Conservation (phyloP, 2,329 filamentous ascomycete species). For the Pseudocercospora pini-densiflorae region DNA sequence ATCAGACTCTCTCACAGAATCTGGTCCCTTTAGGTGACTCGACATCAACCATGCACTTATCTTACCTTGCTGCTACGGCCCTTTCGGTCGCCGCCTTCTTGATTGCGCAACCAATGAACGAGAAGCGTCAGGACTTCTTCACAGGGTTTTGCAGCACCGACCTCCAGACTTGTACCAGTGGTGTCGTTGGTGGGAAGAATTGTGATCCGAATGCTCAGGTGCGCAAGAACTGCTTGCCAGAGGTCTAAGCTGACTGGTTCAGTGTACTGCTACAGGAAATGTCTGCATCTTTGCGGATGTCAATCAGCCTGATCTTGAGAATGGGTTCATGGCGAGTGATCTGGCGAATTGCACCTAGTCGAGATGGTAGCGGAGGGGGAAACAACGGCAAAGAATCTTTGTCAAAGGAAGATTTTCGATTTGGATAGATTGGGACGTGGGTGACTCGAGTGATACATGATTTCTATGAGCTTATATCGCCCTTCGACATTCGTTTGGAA, state of each 20-base stretch:
- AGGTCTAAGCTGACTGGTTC: not conserved
- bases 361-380: too few species aligned
- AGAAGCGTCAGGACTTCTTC: not conserved
- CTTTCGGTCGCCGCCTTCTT: not conserved
- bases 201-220: not conserved
- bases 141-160: not conserved
- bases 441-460: too few species aligned
- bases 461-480: too few species aligned
- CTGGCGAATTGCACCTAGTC: not conserved
- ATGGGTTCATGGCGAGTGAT: not conserved
- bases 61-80: too few species aligned
- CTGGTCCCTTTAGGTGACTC: too few species aligned
- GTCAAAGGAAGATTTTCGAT: too few species aligned
- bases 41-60: too few species aligned
- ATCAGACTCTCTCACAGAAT: too few species aligned
- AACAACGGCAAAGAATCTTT: too few species aligned
- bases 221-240: not conserved
- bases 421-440: too few species aligned
- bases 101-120: not conserved
- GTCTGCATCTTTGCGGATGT: not conserved
- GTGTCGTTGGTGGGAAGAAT: not conserved
- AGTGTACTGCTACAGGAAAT: not conserved
- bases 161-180: not conserved
- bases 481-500: too few species aligned
- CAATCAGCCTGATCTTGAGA: not conserved